Percentiles rank a stretch among this genome's conserved stretches.
phyloP scores from a whole-genome alignment of 208 protist species.

The Leishmania martiniquensis region DNA sequence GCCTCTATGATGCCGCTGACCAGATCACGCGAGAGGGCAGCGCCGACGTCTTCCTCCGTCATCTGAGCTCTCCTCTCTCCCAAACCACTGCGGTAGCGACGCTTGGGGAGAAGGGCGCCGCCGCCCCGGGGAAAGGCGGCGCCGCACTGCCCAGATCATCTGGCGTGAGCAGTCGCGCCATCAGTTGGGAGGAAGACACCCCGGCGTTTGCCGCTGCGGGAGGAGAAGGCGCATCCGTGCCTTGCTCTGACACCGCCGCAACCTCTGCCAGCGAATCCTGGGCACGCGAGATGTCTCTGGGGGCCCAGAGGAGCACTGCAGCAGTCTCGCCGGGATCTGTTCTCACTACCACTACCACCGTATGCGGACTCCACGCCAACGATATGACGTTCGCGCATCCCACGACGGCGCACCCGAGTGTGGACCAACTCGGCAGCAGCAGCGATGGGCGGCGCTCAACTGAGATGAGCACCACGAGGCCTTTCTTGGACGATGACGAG shows the following conservation, averaged over 20 bases:
- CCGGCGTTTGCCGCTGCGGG: conserved; percentile 8
- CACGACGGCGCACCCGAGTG: neutral
- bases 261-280: neutral
- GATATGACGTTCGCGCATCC: neutral
- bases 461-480: conserved; percentile 7
- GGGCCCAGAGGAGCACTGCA: neutral
- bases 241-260: conserved; percentile 5
- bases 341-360: neutral
- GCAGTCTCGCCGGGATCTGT: neutral
- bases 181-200: conserved; percentile 24
- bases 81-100: neutral
- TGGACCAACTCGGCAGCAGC: conserved; percentile 7
- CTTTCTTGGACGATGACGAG: conserved; percentile 11
- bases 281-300: neutral
- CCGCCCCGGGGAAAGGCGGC: neutral
- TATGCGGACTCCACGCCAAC: neutral
- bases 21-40: conserved; percentile 4
- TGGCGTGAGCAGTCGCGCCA: conserved; percentile 17
- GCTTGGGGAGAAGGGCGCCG: neutral
- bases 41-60: conserved; percentile 18
- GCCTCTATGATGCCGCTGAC: neutral
- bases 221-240: conserved; percentile 5
- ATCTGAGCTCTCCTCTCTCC: neutral
- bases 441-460: neutral
- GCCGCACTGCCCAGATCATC: conserved; percentile 5